Base-by-base conservation (phyloP, 441 rosid species). In the Adansonia gregorii region DNA sequence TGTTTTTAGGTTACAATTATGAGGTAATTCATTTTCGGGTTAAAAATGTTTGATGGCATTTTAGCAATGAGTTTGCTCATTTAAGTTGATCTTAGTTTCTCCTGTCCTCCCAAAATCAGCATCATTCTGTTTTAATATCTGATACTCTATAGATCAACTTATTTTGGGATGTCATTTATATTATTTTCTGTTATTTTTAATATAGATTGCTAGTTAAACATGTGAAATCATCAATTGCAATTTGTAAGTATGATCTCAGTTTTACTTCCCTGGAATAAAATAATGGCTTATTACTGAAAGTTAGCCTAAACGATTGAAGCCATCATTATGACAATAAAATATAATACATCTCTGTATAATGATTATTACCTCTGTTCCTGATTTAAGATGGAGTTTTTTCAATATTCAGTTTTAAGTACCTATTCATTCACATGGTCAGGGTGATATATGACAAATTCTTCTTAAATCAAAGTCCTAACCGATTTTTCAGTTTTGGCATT, bases 401-500 rank as follows among this genome's bases (percentile, higher is more conserved):
- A 5, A 17, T 48, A 67, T 67, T 17, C 11, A 19, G 8, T 46
- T 72, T 43, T 54, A 10, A 51, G 19, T 3, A 7, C 8, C 51
- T 60, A n/a, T 22, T 69, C 9, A 35, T 24, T 69, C 73, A 49
- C 20, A 61, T 12, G 46, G 52, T 68, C 46, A 17, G 11, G 59
- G 41, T 9, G 20, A 27, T 73, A 22, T 46, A 35, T 20, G 17
- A 67, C 6, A 31, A 58, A 0, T 15, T 55, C 4, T 58, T 45
- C 73, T 68, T 8, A 35, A 17, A 24, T 45, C 59, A n/a, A 35
- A 52, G 12, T 78, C 78, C 67, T 5, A 17, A 71, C 51, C 8
- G 19, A 65, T 46, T 69, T 59, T 77, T 15, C 17, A 17, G 12
- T 41, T 75, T 78, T 81, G 17, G 35, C 3, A 27, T 78, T 54